A percentile compares a stretch with the other conserved stretches of the same genome.
phyloP scores from a whole-genome alignment of 177 flowering plant genomes.

The Vitis hybrid region DNA sequence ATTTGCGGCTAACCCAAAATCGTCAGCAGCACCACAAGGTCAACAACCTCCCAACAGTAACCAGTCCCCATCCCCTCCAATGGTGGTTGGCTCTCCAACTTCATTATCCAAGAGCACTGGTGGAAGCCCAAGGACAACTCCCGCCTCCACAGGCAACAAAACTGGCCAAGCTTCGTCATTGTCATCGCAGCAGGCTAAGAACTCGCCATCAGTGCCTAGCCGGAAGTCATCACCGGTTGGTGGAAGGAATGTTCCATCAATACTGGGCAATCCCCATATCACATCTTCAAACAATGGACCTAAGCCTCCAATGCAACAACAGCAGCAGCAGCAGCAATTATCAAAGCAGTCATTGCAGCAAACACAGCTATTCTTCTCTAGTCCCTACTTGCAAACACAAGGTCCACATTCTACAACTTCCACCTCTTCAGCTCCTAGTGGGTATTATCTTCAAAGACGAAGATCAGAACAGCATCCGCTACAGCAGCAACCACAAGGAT shows the following conservation, averaged over 20 bases:
- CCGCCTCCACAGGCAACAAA: slow-evolving; percentile 41
- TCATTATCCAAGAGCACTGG: slow-evolving; percentile 61
- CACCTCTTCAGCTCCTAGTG: slow-evolving; percentile 26
- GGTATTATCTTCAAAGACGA: slow-evolving; percentile 43
- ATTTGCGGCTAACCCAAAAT: slow-evolving; percentile 62
- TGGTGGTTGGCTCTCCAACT: slow-evolving; percentile 68
- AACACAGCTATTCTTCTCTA: slow-evolving; percentile 47
- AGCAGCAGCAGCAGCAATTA: slow-evolving; percentile 18
- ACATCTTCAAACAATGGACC: slow-evolving; percentile 26
- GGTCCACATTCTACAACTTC: slow-evolving; percentile 30
- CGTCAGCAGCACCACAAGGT: slow-evolving; percentile 43
- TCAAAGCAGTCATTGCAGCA: slow-evolving; percentile 46
- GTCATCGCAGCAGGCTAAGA: slow-evolving; percentile 49
- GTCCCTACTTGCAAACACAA: slow-evolving; percentile 47
- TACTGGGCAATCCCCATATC: slow-evolving; percentile 51
- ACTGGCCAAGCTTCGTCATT: slow-evolving; percentile 37
- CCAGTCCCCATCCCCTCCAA: slow-evolving; percentile 54
- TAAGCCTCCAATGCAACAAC: slow-evolving; percentile 37
- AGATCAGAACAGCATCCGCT: slow-evolving; percentile 37
- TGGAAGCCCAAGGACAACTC: slow-evolving; percentile 68
- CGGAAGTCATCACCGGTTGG: slow-evolving; percentile 64
- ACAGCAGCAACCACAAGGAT: slow-evolving; percentile 32
- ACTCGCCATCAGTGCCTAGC: slow-evolving; percentile 36
- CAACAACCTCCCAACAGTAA: slow-evolving; percentile 37
- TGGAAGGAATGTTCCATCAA: slow-evolving; percentile 51